Conservation (phyloP, 1,284 basidiomycete genomes). For the Flammula alnicola region DNA sequence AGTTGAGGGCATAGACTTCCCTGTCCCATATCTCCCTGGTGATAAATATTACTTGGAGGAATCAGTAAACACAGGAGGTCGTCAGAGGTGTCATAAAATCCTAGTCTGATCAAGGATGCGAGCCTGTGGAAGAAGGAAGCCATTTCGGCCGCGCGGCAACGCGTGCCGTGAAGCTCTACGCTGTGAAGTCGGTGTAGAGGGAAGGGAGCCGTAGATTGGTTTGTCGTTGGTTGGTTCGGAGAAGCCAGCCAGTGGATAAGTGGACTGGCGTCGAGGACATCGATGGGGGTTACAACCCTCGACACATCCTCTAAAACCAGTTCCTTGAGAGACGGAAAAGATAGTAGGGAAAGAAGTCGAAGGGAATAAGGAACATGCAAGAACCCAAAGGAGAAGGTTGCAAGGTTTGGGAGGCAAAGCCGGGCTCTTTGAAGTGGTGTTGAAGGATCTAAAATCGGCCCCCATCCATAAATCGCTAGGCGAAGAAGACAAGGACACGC, state of each 20-base stretch:
- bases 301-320: slow-evolving; percentile 52
- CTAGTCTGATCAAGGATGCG: slow-evolving; percentile 24
- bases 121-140: slow-evolving; percentile 28
- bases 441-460: slow-evolving; percentile 39
- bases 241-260: slow-evolving; percentile 32
- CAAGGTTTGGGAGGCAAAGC: slow-evolving; percentile 40
- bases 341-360: slow-evolving; percentile 46
- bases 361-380: slow-evolving; percentile 47
- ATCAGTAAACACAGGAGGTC: slow-evolving; percentile 12
- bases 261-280: slow-evolving; percentile 35
- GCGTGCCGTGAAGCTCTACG: slow-evolving; percentile 30
- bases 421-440: slow-evolving; percentile 1
- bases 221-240: slow-evolving; percentile 2
- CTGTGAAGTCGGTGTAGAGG: slow-evolving; percentile 27
- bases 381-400: slow-evolving; percentile 49
- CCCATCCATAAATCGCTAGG: slow-evolving; percentile 55
- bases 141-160: slow-evolving; percentile 21
- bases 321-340: slow-evolving; percentile 41
- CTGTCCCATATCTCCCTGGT: too few species aligned
- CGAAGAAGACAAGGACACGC: slow-evolving; percentile 45
- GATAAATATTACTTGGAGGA: slow-evolving; percentile 13
- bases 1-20: slow-evolving; percentile 26
- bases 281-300: slow-evolving; percentile 34
- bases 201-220: slow-evolving; percentile 13
- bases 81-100: slow-evolving; percentile 23